phyloP scores from a whole-genome alignment of 345 rosid genomes.

The Populus alba region DNA sequence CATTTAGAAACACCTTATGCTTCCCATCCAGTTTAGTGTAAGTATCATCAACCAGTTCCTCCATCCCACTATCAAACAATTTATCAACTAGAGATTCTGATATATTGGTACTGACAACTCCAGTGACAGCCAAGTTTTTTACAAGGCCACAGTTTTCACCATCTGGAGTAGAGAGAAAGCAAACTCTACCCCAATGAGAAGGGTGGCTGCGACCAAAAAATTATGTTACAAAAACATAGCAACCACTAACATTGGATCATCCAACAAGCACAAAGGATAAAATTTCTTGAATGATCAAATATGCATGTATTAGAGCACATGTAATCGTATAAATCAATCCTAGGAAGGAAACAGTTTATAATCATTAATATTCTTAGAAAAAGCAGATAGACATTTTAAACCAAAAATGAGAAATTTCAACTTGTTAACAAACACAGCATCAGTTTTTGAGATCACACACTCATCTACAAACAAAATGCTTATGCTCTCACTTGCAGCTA shows the following conservation, averaged over 20 bases:
- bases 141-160: conserved; percentile 99
- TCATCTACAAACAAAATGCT: not conserved
- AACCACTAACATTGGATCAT: not conserved
- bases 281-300: not conserved
- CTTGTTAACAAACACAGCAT: not conserved
- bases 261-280: not conserved
- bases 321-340: too few species aligned
- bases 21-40: conserved; percentile 43
- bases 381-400: not conserved
- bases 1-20: conserved; percentile 70
- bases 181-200: conserved; percentile 96
- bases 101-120: conserved; percentile 60
- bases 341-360: not conserved
- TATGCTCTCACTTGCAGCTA: not conserved
- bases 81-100: conserved; percentile 45
- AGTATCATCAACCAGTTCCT: conserved; percentile 53
- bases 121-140: conserved; percentile 76
- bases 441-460: not conserved
- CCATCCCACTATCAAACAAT: conserved; percentile 65
- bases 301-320: not conserved
- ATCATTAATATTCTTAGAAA: not conserved
- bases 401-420: not conserved
- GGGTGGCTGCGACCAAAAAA: conserved; percentile 65
- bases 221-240: conserved; percentile 12
- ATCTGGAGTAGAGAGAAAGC: conserved; percentile 92